Evolutionary conservation across 306 rosid species (phyloP).

Genomic region (Hippophae tibetana): DNA sequence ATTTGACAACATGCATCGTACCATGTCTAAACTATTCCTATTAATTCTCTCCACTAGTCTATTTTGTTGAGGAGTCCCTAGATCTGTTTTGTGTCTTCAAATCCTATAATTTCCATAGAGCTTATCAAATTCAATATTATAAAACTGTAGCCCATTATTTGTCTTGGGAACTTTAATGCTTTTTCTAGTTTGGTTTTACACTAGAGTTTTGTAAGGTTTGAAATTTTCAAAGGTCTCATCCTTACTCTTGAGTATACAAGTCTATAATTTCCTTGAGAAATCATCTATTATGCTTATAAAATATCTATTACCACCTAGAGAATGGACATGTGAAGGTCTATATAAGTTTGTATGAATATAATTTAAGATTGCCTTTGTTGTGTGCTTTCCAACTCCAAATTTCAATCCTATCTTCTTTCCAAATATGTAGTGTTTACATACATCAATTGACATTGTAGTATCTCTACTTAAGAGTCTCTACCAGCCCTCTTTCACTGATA

Average conservation of each 20-base stretch:
- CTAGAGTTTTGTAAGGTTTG: background rate
- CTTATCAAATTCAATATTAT: background rate
- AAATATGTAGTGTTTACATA: background rate
- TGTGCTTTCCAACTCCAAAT: background rate
- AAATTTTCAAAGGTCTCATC: background rate
- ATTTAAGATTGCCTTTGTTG: background rate
- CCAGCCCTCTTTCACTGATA: background rate
- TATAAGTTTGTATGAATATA: background rate
- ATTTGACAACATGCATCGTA: background rate
- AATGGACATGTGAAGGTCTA: background rate
- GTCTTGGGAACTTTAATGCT: background rate
- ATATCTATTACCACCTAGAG: background rate
- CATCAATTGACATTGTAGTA: background rate
- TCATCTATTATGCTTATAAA: background rate
- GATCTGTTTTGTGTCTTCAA: background rate
- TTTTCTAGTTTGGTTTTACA: background rate
- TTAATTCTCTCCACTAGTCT: background rate
- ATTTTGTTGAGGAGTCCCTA: background rate
- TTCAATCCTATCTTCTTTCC: no score
- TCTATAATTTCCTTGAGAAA: background rate
- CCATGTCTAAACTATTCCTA: background rate
- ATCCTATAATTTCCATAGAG: background rate
- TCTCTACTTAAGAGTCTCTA: background rate
- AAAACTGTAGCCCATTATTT: background rate
- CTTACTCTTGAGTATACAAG: background rate